Percentiles rank a stretch among this genome's conserved stretches.
phyloP scores from a whole-genome alignment of 352 stramenopile genomes.

The Globisporangium nodosum region DNA sequence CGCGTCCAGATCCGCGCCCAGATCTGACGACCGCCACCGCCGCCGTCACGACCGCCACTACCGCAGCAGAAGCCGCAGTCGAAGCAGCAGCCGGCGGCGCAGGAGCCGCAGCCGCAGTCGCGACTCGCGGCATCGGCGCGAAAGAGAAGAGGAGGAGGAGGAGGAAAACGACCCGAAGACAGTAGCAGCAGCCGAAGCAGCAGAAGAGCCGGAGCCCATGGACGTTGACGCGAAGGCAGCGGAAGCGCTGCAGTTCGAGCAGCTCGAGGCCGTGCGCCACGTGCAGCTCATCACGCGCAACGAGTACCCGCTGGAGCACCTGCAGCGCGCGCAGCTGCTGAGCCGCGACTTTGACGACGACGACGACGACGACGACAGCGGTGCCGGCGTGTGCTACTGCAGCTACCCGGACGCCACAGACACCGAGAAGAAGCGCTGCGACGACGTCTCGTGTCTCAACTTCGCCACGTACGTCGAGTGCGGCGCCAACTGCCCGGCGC shows the following conservation, averaged over 20 bases:
- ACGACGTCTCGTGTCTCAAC: constrained; percentile 87
- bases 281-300: constrained; percentile 59
- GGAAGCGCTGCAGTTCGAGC: constrained; percentile 26
- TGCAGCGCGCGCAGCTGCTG: constrained; percentile 26
- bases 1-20: background rate
- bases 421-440: constrained; percentile 40
- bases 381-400: constrained; percentile 57
- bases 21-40: background rate
- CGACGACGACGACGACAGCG: constrained; percentile 36
- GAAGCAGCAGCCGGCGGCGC: background rate
- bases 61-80: constrained; percentile 1
- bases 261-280: constrained; percentile 61
- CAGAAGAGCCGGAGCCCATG: constrained; percentile 1
- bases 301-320: constrained; percentile 64
- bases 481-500: constrained; percentile 35
- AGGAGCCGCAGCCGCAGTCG: constrained; percentile 1
- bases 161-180: background rate
- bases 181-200: constrained; percentile 1
- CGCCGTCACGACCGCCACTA: background rate
- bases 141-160: background rate
- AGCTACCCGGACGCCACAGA: constrained; percentile 38
- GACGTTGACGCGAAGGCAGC: background rate
- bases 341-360: constrained; percentile 20
- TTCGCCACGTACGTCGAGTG: constrained; percentile 87
- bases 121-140: background rate